Evolutionary conservation across 345 rosid genomes (phyloP).

Genomic region (Aquilaria sinensis): DNA sequence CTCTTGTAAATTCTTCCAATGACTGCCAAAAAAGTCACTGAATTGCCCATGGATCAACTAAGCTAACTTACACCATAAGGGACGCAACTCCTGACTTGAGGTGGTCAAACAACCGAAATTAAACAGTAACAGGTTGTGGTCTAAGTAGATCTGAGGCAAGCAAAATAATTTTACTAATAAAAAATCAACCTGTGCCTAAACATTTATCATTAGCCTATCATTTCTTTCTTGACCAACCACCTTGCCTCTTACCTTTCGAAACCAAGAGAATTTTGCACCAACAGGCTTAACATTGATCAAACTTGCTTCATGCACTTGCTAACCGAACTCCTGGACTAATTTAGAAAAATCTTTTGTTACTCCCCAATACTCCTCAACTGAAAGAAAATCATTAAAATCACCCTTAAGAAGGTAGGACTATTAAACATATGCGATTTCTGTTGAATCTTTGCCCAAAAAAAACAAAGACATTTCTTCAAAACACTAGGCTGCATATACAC

Average conservation of each 20-base stretch:
- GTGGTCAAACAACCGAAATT: neutral
- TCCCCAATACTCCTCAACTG: no score
- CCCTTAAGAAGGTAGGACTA: no score
- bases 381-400: no score
- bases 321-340: no score
- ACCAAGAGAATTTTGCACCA: neutral
- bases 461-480: no score
- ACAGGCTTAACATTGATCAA: no score
- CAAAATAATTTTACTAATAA: neutral
- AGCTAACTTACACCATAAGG: neutral
- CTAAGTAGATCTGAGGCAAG: neutral
- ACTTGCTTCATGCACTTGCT: no score
- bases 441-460: no score
- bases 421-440: no score
- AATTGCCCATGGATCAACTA: neutral
- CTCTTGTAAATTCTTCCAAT: neutral
- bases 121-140: neutral
- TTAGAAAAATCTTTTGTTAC: no score
- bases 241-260: neutral
- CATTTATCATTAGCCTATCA: neutral
- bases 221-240: neutral
- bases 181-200: neutral
- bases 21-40: neutral
- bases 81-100: neutral
- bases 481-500: no score